A percentile compares a stretch with the other conserved stretches of the same genome.
Conservation (phyloP, 148 eudicot genomes). For the Hydrangea macrophylla region DNA sequence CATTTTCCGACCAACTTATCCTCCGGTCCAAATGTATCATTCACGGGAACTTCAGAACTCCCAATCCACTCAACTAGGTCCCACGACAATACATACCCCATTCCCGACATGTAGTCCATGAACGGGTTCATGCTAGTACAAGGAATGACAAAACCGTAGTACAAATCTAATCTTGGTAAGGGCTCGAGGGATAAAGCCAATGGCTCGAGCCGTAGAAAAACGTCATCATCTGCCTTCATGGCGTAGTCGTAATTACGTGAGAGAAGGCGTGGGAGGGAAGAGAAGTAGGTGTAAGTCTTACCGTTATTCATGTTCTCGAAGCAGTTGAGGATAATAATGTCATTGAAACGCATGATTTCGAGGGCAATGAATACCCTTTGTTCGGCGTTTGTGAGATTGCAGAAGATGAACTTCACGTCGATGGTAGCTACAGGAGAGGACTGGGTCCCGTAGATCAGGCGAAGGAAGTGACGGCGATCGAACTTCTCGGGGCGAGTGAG, state of each 20-base stretch:
- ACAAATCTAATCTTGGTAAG: constrained; percentile 44
- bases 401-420: constrained; percentile 49
- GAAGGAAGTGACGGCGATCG: constrained; percentile 53
- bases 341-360: constrained; percentile 50
- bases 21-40: constrained; percentile 40
- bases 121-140: constrained; percentile 58
- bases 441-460: constrained; percentile 50
- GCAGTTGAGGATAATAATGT: constrained; percentile 53
- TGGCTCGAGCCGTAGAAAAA: constrained; percentile 29
- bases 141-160: constrained; percentile 54
- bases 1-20: constrained; percentile 51
- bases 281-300: constrained; percentile 53
- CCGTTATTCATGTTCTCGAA: constrained; percentile 55
- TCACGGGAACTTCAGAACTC: constrained; percentile 18
- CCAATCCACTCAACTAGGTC: constrained; percentile 52
- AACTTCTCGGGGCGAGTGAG: constrained; percentile 39
- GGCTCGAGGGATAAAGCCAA: constrained; percentile 33
- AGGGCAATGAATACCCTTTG: constrained; percentile 33
- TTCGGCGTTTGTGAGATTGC: constrained; percentile 50
- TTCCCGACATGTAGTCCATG: constrained; percentile 56
- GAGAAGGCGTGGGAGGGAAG: constrained; percentile 41
- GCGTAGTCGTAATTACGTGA: constrained; percentile 40
- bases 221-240: constrained; percentile 64
- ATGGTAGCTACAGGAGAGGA: constrained; percentile 30
- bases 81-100: constrained; percentile 60